These are phyloP conservation scores for Chenopodium suecicum DNA, from an alignment of 148 eudicot species.

Conservation along the genomic window DNA sequence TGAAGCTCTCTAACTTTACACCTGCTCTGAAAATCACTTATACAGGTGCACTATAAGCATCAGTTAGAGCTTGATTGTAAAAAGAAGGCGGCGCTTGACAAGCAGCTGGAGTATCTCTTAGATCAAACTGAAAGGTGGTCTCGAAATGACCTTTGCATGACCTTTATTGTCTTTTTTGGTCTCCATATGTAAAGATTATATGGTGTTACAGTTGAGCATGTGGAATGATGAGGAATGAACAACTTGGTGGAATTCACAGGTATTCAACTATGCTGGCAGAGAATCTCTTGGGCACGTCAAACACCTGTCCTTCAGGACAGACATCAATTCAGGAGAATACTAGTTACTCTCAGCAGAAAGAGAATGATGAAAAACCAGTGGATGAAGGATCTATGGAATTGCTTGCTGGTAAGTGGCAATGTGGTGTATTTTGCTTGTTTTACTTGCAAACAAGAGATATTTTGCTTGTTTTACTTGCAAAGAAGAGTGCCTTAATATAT, in stretches of 20 bases:
- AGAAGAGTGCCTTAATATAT: conserved; percentile 12
- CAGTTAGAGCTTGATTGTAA: conserved; percentile 84
- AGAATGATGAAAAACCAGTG: conserved; percentile 37
- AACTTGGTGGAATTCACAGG: conserved; percentile 45
- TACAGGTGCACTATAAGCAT: conserved; percentile 92
- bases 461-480: conserved; percentile 16
- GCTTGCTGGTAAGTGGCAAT: conserved; percentile 55
- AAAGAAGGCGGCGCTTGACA: conserved; percentile 92
- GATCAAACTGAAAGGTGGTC: conserved; percentile 96
- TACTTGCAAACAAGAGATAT: conserved; percentile 11
- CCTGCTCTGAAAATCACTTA: conserved; percentile 12
- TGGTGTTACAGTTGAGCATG: conserved; percentile 21
- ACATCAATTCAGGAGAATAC: conserved; percentile 22
- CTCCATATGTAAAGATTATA: conserved; percentile 8
- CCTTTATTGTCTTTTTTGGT: neutral
- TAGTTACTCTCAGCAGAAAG: conserved; percentile 34
- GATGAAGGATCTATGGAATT: conserved; percentile 33
- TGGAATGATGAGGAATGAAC: conserved; percentile 22
- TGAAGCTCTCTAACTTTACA: conserved; percentile 1
- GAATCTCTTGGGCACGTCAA: conserved; percentile 67
- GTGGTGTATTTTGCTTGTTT: conserved; percentile 26
- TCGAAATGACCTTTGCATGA: conserved; percentile 8
- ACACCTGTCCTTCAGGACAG: conserved; percentile 40
- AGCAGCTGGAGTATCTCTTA: conserved; percentile 94
- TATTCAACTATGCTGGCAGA: conserved; percentile 99